Base-by-base conservation (phyloP, 1,139 yeast species). In the Kurtzmaniella quercitrusa region DNA sequence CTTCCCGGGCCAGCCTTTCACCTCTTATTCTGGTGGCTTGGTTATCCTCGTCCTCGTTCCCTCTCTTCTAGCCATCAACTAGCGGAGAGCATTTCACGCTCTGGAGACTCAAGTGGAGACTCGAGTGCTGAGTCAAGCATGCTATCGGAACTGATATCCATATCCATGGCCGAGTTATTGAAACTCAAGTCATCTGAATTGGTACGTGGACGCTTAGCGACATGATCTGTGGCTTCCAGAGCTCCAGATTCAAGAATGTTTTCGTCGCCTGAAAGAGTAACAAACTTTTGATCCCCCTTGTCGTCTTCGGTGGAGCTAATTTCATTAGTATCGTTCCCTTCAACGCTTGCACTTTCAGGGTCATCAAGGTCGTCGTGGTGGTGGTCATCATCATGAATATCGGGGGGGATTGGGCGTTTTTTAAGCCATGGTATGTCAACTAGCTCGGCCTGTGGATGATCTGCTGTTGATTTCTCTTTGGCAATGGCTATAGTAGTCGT, bases 381-480 rank as follows among this genome's bases (percentile, higher is more conserved):
- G n/a, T n/a, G n/a, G n/a, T n/a, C n/a, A n/a, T n/a, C n/a, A n/a
- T n/a, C n/a, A 66, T 56, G 25, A 63, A 66, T 39, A 55, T 54
- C 2, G 63, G 36, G 36, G 12, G 36, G 44, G 55, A 56, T 3
- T 3, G 34, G 34, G 10, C 50, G 53, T 19, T 58, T 62, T n/a
- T 62, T 61, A 25, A 75, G 53, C 81, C 82, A 77, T 2, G 76
- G 73, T 14, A 78, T 75, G 46, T 65, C 73, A 0, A 68, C 59
- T 46, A 77, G 48, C 2, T 60, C 58, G 2, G 53, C 50, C 23
- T 19, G 42, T 36, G 31, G 31, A 12, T 27, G 23, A 21, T 21
- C 8, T 4, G 8, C 23, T 41, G 38, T 40, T 48, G 52, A 10
- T 34, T 46, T 14, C 19, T 37, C 39, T 10, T 33, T 41, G 6